Evolutionary conservation across 2,329 filamentous ascomycete genomes (phyloP), one percentile per base, ranked within the genome.

Genomic region (Diaporthe citriasiana): DNA sequence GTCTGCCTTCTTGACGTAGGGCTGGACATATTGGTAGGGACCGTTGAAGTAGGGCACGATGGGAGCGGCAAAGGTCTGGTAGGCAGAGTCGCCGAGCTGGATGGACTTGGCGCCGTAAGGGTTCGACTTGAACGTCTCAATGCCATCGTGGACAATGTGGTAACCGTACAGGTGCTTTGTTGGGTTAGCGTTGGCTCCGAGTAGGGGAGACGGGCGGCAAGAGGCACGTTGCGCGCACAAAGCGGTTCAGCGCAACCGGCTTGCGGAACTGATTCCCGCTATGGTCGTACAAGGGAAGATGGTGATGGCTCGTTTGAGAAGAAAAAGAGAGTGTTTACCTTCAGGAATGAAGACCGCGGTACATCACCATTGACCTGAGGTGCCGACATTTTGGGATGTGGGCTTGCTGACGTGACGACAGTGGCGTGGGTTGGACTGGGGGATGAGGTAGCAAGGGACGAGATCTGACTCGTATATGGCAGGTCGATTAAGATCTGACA

Each of bases 1-100:
- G 82, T 98, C 97, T 80, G 92, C 95, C 83, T 92, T 94, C 82
- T 91, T 87, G 77, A 97, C 89, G 84, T 98, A 98, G 0, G 96
- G 95, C 70, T 92, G 92, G 76, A 97, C 89, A 82, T 94, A 97
- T 81, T 90, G 88, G 86, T 95, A 96, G 47, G 95, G 95, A 79
- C 90, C 93, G 79, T 91, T 84, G 79, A 98, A 86, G 84, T 94
- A 95, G 38, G 94, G 93, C 72, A 96, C 85, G 76, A 98, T 85
- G 27, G 95, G 94, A 78, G 92, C 93, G 82, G 93, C 93, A 80
- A 98, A 89, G 77, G 89, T 91, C 81, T 91, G 87, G 87, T 95
- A 97, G 79, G 92, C 92, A 75, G 91, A 90, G 81, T 93, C 90
- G 82, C 93, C 90, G 76, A 97, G 85, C 79, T 93, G 88, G 81